These are phyloP conservation scores for Amanita exitialis DNA, from an alignment of 768 basidiomycete species.

Conservation along the genomic window DNA sequence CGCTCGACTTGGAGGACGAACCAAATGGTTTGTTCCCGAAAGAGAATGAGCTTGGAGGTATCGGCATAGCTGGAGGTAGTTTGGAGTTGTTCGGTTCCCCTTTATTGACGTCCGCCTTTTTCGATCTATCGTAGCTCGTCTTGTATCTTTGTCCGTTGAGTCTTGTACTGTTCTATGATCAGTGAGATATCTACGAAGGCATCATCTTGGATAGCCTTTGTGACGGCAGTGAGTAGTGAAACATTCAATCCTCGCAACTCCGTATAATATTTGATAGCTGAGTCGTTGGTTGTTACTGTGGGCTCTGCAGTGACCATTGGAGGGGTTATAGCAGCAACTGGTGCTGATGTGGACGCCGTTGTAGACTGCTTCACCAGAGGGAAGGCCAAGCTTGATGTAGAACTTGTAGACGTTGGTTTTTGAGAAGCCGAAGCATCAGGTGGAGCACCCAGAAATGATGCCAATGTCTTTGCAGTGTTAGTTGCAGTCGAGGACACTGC, in stretches of 20 bases:
- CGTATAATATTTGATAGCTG: constrained; percentile 45
- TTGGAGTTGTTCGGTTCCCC: constrained; percentile 6
- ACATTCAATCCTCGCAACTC: constrained; percentile 69
- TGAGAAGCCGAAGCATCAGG: constrained; percentile 4
- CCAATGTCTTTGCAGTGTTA: constrained; percentile 42
- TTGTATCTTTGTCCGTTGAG: constrained; percentile 42
- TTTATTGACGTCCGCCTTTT: constrained; percentile 6
- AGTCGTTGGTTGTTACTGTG: constrained; percentile 20
- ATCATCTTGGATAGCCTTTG: constrained; percentile 52
- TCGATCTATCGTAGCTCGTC: constrained; percentile 39
- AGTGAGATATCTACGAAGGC: constrained; percentile 59
- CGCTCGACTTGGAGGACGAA: background rate
- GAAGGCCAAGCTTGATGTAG: background rate
- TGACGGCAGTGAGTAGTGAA: constrained; percentile 49
- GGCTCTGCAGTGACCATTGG: constrained; percentile 12
- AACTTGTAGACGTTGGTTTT: constrained; percentile 2
- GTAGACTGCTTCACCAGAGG: constrained; percentile 3
- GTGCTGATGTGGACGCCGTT: background rate
- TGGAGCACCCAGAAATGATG: constrained; percentile 28
- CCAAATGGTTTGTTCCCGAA: background rate
- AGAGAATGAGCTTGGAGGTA: constrained; percentile 22
- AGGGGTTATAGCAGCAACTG: background rate
- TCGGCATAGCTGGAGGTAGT: constrained; percentile 19
- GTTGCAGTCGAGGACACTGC: constrained; percentile 24
- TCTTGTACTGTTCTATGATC: constrained; percentile 49